Evolutionary conservation across 2,329 filamentous ascomycete genomes (phyloP), one percentile per base, ranked within the genome.

Genomic region (Xylaria arbuscula): DNA sequence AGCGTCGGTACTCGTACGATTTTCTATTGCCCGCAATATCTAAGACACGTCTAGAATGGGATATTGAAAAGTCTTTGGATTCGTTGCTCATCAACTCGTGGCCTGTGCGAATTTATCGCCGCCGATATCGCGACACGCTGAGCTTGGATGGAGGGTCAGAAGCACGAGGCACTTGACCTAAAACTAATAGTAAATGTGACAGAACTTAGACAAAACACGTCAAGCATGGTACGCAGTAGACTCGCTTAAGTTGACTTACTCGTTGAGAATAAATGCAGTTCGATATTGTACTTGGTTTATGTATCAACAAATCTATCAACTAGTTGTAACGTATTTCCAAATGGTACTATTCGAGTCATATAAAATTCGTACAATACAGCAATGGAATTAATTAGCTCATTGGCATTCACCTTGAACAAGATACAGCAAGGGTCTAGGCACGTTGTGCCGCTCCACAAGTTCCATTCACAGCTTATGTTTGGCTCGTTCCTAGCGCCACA

Each of bases 41-140:
- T 19, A 48, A 62, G 45, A 59, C 50, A 54, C 19, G 19, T 50
- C 47, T 60, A 61, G 34, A 38, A 45, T 38, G 22, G 22, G 5
- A n/a, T 36, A 19, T 32, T 36, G 15, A 64, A 42, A 42, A 47
- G 47, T 56, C 32, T 45, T 32, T 56, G 15, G 36, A 53, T 15
- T 51, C 8, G n/a, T 28, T 62, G n/a, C 24, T 64, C 10, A 19
- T 28, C 24, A 51, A 15, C 45, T 51, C 36, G 11, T 24, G 24
- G 34, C 51, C 42, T 56, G 50, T 56, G 24, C 36, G 32, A 38
- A 40, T 59, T 48, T 22, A 6, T 56, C 36, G 36, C 13, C 58
- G 59, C 67, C 67, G 64, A 67, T 67, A 64, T 64, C 67, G 67
- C 67, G 59, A 51, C 63, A 57, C 22, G 19, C 19, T 32, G 42